These are phyloP conservation scores for Botrytis aclada DNA, from an alignment of 2,329 filamentous ascomycete genomes.

Conservation along the genomic window DNA sequence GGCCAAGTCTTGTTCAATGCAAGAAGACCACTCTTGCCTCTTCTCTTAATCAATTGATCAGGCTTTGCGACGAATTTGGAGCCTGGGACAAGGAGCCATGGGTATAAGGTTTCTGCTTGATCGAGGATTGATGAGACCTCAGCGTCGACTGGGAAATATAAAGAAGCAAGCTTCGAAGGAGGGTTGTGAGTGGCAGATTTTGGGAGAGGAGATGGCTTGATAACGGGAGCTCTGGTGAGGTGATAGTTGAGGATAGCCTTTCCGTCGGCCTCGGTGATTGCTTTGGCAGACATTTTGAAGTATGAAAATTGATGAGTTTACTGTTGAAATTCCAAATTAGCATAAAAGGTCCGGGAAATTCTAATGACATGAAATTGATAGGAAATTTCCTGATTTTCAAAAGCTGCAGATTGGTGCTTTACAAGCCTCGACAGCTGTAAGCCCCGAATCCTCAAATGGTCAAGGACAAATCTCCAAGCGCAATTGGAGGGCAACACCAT, in stretches of 20 bases:
- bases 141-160: conserved; percentile 89
- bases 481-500: conserved; percentile 9
- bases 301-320: conserved; percentile 26
- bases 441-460: not conserved
- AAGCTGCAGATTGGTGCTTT: not conserved
- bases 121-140: conserved; percentile 81
- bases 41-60: conserved; percentile 99
- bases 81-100: conserved; percentile 81
- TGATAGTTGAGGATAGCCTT: conserved; percentile 99
- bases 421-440: not conserved
- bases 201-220: conserved; percentile 96
- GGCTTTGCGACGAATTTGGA: conserved; percentile 98
- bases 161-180: conserved; percentile 81
- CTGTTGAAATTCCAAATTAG: conserved; percentile 14
- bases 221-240: conserved; percentile 93
- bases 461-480: not conserved
- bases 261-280: conserved; percentile 97
- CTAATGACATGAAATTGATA: conserved; percentile 1
- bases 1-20: conserved; percentile 96
- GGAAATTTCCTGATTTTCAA: not conserved
- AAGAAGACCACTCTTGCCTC: conserved; percentile 96
- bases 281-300: conserved; percentile 83
- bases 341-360: not conserved
- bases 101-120: conserved; percentile 94
- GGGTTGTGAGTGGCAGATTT: conserved; percentile 84